These are phyloP conservation scores for Protomyces inouyei DNA, from an alignment of 1,139 yeast species.

Conservation along the genomic window DNA sequence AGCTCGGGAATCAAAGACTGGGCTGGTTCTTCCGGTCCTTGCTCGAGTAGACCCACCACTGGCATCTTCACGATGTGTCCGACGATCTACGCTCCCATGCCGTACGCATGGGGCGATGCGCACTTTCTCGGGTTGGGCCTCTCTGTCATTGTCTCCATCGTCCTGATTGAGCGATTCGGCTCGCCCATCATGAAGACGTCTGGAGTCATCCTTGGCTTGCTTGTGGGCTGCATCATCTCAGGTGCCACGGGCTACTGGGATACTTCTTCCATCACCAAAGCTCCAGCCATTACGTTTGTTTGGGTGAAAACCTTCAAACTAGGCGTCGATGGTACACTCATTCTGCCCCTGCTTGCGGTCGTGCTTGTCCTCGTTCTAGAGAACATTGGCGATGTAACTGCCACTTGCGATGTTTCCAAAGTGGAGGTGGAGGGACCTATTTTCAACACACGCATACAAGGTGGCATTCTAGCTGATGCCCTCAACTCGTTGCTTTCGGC, in stretches of 20 bases:
- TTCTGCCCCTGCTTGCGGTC: slow-evolving; percentile 75
- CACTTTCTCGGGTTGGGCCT: slow-evolving; percentile 81
- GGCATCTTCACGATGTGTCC: slow-evolving; percentile 46
- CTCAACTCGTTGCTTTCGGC: slow-evolving; percentile 68
- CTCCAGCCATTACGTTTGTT: slow-evolving; percentile 78
- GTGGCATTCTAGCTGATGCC: slow-evolving; percentile 82
- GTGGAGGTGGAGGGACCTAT: slow-evolving; percentile 72
- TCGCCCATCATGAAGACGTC: slow-evolving; percentile 93
- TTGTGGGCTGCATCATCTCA: slow-evolving; percentile 85
- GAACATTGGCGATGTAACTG: slow-evolving; percentile 88
- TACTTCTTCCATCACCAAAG: slow-evolving; percentile 51
- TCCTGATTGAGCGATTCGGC: slow-evolving; percentile 77
- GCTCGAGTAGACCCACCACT: slow-evolving; percentile 44
- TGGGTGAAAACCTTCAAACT: slow-evolving; percentile 84
- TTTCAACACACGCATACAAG: slow-evolving; percentile 82
- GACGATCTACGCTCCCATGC: slow-evolving; percentile 47
- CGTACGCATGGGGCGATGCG: slow-evolving; percentile 78
- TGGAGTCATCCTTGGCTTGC: slow-evolving; percentile 76
- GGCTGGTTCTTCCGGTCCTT: slow-evolving; percentile 73
- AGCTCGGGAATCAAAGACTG: slow-evolving; percentile 72
- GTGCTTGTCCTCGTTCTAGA: slow-evolving; percentile 80
- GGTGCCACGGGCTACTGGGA: slow-evolving; percentile 84
- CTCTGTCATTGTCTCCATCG: slow-evolving; percentile 66
- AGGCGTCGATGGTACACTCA: slow-evolving; percentile 72
- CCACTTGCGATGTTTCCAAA: slow-evolving; percentile 84